Percentiles rank a stretch among this genome's conserved stretches.
These are phyloP conservation scores for Malassezia psittaci DNA, from an alignment of 1,284 basidiomycete genomes.

Conservation along the genomic window DNA sequence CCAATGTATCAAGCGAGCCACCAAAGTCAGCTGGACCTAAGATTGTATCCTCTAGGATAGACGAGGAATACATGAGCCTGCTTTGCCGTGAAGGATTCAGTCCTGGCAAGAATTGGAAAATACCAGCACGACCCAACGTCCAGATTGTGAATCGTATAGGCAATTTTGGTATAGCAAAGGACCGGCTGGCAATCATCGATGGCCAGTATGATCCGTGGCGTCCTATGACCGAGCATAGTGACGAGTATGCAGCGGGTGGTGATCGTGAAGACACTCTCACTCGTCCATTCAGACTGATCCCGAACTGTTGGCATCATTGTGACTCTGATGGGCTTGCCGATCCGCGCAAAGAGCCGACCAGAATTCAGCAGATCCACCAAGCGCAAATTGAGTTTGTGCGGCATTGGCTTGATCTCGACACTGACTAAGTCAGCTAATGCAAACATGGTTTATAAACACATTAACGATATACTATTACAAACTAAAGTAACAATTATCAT, in stretches of 20 bases:
- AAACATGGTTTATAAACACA: too few relatives aligned
- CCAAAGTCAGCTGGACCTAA: slow-evolving; percentile 49
- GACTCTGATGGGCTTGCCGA: slow-evolving; percentile 31
- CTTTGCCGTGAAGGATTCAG: slow-evolving; percentile 73
- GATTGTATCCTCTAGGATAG: slow-evolving; percentile 64
- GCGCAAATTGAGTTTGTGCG: slow-evolving; percentile 71
- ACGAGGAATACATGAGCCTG: slow-evolving; percentile 66
- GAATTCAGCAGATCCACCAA: slow-evolving; percentile 69
- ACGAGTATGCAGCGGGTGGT: slow-evolving; percentile 55
- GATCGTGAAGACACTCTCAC: slow-evolving; percentile 62
- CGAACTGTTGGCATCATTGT: slow-evolving; percentile 48
- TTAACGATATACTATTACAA: too few relatives aligned
- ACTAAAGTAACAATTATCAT: background rate
- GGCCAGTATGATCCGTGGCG: slow-evolving; percentile 79
- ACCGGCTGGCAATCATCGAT: slow-evolving; percentile 74
- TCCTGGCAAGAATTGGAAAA: slow-evolving; percentile 62
- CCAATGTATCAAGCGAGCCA: slow-evolving; percentile 14
- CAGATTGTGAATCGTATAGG: slow-evolving; percentile 60
- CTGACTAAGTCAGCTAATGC: too few relatives aligned
- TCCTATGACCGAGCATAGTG: slow-evolving; percentile 71
- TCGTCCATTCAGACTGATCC: slow-evolving; percentile 77
- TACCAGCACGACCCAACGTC: slow-evolving; percentile 66
- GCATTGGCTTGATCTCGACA: slow-evolving; percentile 58
- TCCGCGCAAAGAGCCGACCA: slow-evolving; percentile 57
- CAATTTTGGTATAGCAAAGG: slow-evolving; percentile 57